Evolutionary conservation across 139 green algal genomes (phyloP).

Genomic region (Spirogloea muscicola): DNA sequence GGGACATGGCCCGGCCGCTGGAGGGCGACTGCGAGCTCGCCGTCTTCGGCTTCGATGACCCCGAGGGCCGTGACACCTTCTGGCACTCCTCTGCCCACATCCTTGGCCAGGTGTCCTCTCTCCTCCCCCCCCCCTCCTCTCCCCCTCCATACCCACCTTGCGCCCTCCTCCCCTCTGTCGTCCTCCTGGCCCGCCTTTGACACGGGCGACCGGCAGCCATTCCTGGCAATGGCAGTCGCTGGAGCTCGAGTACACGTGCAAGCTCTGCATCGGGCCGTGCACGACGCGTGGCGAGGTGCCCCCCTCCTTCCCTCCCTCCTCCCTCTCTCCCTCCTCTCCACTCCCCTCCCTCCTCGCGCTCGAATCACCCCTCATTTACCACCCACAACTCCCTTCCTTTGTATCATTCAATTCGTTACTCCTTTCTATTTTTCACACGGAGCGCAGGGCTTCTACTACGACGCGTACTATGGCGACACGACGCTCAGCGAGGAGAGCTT

Average conservation of each 20-base stretch:
- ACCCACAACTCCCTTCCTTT: neutral
- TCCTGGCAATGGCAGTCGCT: constrained; percentile 50
- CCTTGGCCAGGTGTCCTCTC: constrained; percentile 71
- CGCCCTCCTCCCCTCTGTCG: neutral
- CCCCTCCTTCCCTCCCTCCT: neutral
- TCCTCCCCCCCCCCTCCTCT: neutral
- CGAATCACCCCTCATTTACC: neutral
- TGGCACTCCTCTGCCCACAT: constrained; percentile 92
- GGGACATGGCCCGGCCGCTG: constrained; percentile 85
- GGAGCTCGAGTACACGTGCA: constrained; percentile 88
- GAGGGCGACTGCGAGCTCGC: constrained; percentile 78
- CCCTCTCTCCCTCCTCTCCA: neutral
- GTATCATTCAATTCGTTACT: too few relatives aligned
- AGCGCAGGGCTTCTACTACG: constrained; percentile 98
- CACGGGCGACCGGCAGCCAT: neutral
- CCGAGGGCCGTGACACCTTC: constrained; percentile 85
- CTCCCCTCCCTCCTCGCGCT: too few relatives aligned
- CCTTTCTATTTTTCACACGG: constrained; percentile 26
- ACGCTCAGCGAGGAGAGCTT: constrained; percentile 69
- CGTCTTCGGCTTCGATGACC: constrained; percentile 79
- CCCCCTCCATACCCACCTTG: neutral
- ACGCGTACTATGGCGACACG: constrained; percentile 86
- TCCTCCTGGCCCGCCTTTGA: neutral
- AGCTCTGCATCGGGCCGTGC: constrained; percentile 91
- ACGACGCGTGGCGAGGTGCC: constrained; percentile 32